These are phyloP conservation scores for Eucalyptus cladocalyx DNA, from an alignment of 345 rosid species.

Conservation along the genomic window DNA sequence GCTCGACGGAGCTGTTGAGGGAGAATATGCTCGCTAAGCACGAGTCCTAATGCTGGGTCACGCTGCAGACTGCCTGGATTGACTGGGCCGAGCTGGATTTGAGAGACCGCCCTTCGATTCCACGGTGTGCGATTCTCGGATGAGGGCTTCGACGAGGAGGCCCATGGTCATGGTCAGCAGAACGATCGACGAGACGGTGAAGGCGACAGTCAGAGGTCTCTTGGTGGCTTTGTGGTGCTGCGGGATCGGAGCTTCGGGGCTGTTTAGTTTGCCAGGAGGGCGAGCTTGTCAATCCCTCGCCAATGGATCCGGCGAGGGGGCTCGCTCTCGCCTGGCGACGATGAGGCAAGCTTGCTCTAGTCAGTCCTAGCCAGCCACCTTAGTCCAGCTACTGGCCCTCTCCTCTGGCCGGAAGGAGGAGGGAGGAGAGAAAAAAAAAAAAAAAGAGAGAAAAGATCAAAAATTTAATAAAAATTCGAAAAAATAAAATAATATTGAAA, in stretches of 20 bases:
- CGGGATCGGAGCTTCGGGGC: conserved; percentile 16
- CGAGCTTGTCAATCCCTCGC: no score
- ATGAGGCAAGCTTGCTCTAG: no score
- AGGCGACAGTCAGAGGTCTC: conserved; percentile 10
- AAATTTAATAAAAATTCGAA: no score
- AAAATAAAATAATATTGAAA: no score
- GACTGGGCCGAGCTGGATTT: background rate
- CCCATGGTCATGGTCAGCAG: conserved; percentile 22
- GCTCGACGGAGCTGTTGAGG: conserved; percentile 8
- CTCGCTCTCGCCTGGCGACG: fast-evolving
- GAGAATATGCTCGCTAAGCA: conserved; percentile 33
- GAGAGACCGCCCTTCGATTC: background rate
- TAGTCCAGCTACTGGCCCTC: fast-evolving
- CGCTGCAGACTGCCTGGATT: conserved; percentile 33
- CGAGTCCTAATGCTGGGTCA: conserved; percentile 45
- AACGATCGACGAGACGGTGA: conserved; percentile 24
- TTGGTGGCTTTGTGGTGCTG: background rate
- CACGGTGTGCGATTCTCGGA: conserved; percentile 12
- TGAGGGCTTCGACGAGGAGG: background rate
- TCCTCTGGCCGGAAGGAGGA: fast-evolving
- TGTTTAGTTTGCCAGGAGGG: conserved; percentile 25
- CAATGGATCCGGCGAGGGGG: no score
- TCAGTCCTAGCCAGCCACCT: fast-evolving
- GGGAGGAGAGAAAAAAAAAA: no score
- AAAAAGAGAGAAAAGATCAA: fast-evolving